These are phyloP conservation scores for Microsporum canis DNA, from an alignment of 2,329 filamentous ascomycete species.

Conservation along the genomic window DNA sequence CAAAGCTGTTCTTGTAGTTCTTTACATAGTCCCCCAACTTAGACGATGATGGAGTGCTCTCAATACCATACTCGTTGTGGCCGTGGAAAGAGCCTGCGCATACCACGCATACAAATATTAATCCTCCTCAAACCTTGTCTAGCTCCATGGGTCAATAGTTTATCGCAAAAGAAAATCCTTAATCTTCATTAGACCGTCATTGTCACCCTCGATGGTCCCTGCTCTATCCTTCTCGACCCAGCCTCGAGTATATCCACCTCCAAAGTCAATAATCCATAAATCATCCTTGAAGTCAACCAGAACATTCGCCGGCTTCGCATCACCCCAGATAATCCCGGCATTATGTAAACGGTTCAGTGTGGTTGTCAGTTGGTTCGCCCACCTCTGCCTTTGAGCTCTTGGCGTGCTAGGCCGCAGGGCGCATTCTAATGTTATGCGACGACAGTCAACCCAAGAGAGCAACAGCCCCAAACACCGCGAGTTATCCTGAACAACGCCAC, in stretches of 20 bases:
- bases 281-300: slow-evolving; percentile 3
- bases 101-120: too few relatives aligned
- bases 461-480: slow-evolving; percentile 6
- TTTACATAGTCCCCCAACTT: slow-evolving; percentile 4
- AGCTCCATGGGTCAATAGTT: background rate
- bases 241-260: slow-evolving; percentile 6
- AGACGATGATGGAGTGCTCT: slow-evolving; percentile 8
- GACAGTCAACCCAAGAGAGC: slow-evolving; percentile 7
- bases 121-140: background rate
- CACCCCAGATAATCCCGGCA: slow-evolving; percentile 5
- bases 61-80: slow-evolving; percentile 22
- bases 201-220: slow-evolving; percentile 5
- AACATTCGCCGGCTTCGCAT: slow-evolving; percentile 6
- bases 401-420: background rate
- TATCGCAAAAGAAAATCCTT: background rate
- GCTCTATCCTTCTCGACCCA: slow-evolving; percentile 7
- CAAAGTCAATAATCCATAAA: slow-evolving; percentile 7
- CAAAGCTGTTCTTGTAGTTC: slow-evolving; percentile 5
- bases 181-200: slow-evolving; percentile 6
- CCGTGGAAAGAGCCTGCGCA: slow-evolving; percentile 23
- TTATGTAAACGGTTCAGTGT: slow-evolving; percentile 1
- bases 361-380: slow-evolving; percentile 2
- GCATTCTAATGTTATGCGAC: background rate
- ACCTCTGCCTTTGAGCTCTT: slow-evolving; percentile 1
- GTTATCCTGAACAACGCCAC: slow-evolving; percentile 7